phyloP scores from a whole-genome alignment of 805 yeast genomes.

The Priceomyces medius region DNA sequence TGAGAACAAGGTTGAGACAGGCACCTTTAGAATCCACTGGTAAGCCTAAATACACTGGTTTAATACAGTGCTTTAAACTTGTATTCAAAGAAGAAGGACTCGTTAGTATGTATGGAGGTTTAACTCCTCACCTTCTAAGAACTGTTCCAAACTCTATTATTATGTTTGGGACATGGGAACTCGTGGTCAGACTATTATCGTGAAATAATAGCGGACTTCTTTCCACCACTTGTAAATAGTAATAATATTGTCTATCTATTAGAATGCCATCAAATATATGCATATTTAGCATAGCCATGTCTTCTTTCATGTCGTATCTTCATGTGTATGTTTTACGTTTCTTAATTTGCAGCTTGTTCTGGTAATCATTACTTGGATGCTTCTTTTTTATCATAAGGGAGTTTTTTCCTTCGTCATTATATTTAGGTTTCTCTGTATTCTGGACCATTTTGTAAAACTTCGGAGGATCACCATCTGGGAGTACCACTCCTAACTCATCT shows the following conservation, averaged over 20 bases:
- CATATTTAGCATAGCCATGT: slow-evolving; percentile 1
- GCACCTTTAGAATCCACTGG: slow-evolving; percentile 79
- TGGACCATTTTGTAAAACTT: slow-evolving; percentile 44
- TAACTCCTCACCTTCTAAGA: slow-evolving; percentile 93
- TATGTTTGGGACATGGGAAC: slow-evolving; percentile 99
- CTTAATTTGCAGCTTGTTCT: background rate
- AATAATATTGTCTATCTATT: background rate
- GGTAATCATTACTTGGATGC: background rate
- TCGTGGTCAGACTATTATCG: slow-evolving; percentile 44
- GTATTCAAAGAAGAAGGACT: slow-evolving; percentile 92
- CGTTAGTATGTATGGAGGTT: slow-evolving; percentile 92
- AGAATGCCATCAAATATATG: slow-evolving; percentile 1
- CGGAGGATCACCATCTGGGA: slow-evolving; percentile 47
- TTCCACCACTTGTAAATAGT: slow-evolving; percentile 4
- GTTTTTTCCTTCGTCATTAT: background rate
- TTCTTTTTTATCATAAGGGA: background rate
- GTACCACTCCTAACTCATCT: slow-evolving; percentile 22
- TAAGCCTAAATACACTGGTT: slow-evolving; percentile 82
- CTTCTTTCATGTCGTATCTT: background rate
- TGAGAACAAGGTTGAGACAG: slow-evolving; percentile 92
- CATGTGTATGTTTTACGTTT: background rate
- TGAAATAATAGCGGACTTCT: slow-evolving; percentile 5
- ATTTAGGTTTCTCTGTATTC: slow-evolving; percentile 22
- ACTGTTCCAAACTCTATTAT: slow-evolving; percentile 97
- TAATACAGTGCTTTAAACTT: slow-evolving; percentile 80